Base-by-base conservation (phyloP, 495 filamentous ascomycete genomes). In the Aspergillus diversus region DNA sequence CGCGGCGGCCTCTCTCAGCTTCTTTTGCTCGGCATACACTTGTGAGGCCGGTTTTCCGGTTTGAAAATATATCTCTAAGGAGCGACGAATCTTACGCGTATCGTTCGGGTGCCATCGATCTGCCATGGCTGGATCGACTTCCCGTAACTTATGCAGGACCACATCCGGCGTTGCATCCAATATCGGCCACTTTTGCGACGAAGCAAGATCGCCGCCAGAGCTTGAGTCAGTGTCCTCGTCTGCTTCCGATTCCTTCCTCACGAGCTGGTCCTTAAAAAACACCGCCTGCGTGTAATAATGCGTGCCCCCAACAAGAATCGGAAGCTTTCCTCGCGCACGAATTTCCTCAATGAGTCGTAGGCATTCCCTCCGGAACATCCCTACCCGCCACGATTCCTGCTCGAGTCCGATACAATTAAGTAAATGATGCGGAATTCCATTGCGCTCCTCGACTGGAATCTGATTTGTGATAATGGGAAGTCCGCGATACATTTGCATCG, bases 401-500 rank as follows among this genome's bases (percentile, higher is more conserved):
- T 88, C 77, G 12, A 93, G 75, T 0, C 83, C 81, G 53, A 98
- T 84, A 64, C 85, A 88, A 39, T 90, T 90, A 3, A 99, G 81
- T 11, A 98, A 79, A 77, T 99, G 94, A 72, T 99, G 96, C 16
- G 90, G 90, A 34, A 99, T 83, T 27, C 89, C 91, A 61, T 89
- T 83, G 70, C 87, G 87, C 70, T 99, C 93, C 31, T 85, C 83
- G 12, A 71, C 49, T 0, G 90, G 81, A 63, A 97, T 87, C 71
- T 98, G 94, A 75, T 99, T 99, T 16, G 96, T 99, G 59, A 97
- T 93, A 64, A 98, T 90, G 1, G 95, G 93, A 17, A 99, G 80
- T 8, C 93, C 96, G 37, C 86, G 81, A 69, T 99, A 99, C 83
- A 99, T 89, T 73, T 98, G 96, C 91, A 99, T 95, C n/a, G 95